phyloP scores from a whole-genome alignment of 2,329 filamentous ascomycete genomes.

The Talaromyces pinophilus region DNA sequence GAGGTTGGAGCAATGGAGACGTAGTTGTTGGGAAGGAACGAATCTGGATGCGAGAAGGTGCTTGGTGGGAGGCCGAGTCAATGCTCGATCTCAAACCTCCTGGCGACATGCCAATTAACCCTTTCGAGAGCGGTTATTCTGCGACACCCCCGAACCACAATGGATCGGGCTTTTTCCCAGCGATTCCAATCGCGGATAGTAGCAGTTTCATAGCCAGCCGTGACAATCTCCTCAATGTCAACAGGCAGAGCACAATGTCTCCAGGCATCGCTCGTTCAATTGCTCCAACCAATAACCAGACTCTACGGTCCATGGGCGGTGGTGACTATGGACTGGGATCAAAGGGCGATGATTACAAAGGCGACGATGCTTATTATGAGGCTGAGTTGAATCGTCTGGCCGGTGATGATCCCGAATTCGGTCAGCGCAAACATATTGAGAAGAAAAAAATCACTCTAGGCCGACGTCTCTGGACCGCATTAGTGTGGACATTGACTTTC shows the following conservation, averaged over 20 bases:
- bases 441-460: conserved; percentile 63
- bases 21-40: conserved; percentile 87
- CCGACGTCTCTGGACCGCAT: conserved; percentile 74
- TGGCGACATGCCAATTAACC: conserved; percentile 56
- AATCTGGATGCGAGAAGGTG: conserved; percentile 89
- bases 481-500: conserved; percentile 86
- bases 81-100: conserved; percentile 87
- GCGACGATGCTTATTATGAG: conserved; percentile 71
- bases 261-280: conserved; percentile 52
- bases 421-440: conserved; percentile 73
- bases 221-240: conserved; percentile 69
- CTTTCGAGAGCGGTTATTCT: conserved; percentile 73
- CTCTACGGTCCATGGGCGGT: conserved; percentile 49
- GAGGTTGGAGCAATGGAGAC: conserved; percentile 98
- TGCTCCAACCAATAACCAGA: conserved; percentile 28
- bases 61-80: conserved; percentile 97
- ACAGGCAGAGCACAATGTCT: conserved; percentile 55
- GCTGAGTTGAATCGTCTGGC: conserved; percentile 65
- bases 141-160: conserved; percentile 57
- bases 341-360: conserved; percentile 79
- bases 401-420: conserved; percentile 74
- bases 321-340: conserved; percentile 87
- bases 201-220: conserved; percentile 66
- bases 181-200: conserved; percentile 60
- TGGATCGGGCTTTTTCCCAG: conserved; percentile 68